Percentiles rank a stretch among this genome's conserved stretches.
These are phyloP conservation scores for Thinopyrum elongatum DNA, from an alignment of 176 grass and related monocot species.

Conservation along the genomic window DNA sequence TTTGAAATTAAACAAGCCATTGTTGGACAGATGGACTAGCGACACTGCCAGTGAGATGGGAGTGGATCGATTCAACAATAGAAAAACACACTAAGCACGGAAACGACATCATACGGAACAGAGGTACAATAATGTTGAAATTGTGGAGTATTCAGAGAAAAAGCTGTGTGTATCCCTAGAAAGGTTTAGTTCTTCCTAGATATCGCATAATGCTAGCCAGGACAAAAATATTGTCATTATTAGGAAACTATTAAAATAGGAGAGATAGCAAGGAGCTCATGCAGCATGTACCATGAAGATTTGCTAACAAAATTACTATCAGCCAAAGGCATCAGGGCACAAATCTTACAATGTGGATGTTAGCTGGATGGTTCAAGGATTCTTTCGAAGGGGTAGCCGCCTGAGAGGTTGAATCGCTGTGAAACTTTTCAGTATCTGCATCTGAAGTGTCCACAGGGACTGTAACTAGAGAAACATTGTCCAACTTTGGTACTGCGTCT, in stretches of 20 bases:
- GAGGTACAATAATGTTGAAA: background rate
- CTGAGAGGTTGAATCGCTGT: constrained; percentile 15
- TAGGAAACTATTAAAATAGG: background rate
- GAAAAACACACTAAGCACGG: background rate
- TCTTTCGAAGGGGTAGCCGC: constrained; percentile 13
- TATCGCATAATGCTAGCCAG: background rate
- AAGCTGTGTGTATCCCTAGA: background rate
- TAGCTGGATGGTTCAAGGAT: constrained; percentile 75
- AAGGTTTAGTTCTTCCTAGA: background rate
- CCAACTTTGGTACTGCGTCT: constrained; percentile 65
- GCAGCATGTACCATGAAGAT: background rate
- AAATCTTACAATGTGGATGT: constrained; percentile 75
- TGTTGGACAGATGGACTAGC: background rate
- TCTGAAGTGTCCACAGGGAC: constrained; percentile 28
- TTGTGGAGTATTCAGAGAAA: background rate
- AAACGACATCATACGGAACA: background rate
- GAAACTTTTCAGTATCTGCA: constrained; percentile 26
- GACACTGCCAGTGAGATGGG: background rate
- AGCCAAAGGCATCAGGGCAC: constrained; percentile 19
- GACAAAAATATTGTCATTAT: background rate
- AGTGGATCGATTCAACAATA: background rate
- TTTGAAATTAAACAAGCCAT: background rate
- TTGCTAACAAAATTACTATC: background rate
- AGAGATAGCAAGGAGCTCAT: background rate
- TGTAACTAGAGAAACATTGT: constrained; percentile 47